These are phyloP conservation scores for Arthrobotrys iridis DNA, from an alignment of 2,329 filamentous ascomycete species.

Conservation along the genomic window DNA sequence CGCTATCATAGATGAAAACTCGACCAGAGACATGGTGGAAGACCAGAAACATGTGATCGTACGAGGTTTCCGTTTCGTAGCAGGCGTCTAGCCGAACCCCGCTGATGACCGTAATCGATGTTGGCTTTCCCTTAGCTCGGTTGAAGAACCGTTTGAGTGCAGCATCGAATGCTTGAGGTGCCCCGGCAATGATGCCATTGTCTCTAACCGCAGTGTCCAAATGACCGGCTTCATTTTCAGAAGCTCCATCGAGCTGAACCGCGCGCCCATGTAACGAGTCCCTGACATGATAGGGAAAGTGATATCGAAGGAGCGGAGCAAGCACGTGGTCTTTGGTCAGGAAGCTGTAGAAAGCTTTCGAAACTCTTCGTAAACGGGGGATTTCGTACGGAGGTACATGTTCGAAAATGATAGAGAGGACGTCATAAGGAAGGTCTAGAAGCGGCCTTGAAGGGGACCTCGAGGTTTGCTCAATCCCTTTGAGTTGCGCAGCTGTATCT, in stretches of 20 bases:
- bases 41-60: constrained; percentile 53
- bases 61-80: constrained; percentile 52
- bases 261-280: constrained; percentile 29
- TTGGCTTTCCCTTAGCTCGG: constrained; percentile 46
- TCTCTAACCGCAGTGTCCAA: background rate
- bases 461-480: constrained; percentile 14
- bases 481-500: constrained; percentile 18
- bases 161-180: constrained; percentile 38
- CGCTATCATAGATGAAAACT: constrained; percentile 52
- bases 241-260: background rate
- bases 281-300: constrained; percentile 48
- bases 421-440: constrained; percentile 47
- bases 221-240: background rate
- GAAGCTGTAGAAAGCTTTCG: constrained; percentile 34
- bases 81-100: constrained; percentile 51
- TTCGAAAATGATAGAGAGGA: constrained; percentile 44
- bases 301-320: constrained; percentile 33
- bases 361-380: constrained; percentile 38
- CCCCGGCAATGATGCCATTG: constrained; percentile 17
- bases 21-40: constrained; percentile 47
- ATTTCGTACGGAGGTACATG: constrained; percentile 47
- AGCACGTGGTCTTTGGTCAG: constrained; percentile 47
- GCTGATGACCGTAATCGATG: constrained; percentile 47
- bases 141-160: constrained; percentile 53
- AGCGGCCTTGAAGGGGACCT: constrained; percentile 19